Evolutionary conservation across 352 stramenopile species (phyloP), one percentile per base, ranked within the genome.

Genomic region (Pythium angustatum): DNA sequence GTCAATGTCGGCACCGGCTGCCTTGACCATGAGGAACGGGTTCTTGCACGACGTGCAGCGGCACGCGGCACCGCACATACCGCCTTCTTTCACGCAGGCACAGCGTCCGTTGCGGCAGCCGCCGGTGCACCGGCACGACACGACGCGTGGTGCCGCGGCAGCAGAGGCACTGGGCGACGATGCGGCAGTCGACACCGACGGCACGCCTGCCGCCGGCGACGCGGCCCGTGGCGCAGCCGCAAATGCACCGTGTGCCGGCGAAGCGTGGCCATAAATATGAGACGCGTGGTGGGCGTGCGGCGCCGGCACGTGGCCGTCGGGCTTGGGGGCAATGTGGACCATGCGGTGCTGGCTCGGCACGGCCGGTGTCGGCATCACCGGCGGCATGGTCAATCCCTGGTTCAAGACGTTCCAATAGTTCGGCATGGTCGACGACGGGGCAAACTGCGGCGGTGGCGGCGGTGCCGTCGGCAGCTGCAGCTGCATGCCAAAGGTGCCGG

Each of bases 351-450:
- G 80, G 65, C 36, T 74, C 61, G 22, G n/a, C 17, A 48, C 8
- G 47, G 48, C 50, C 3, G 57, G 47, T 33, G 57, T 44, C 7
- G 56, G 64, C 64, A 62, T 62, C 11, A 71, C 58, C 3, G 62
- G 41, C 6, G 62, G 62, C 54, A 69, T 45, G 3, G 47, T 21
- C 19, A 88, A 70, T 0, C 76, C 81, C 48, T 94, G 79, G 64
- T 91, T 91, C 56, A 94, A 53, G 40, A 94, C 83, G 68, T 93
- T 91, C 85, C 85, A 94, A 61, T 94, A 94, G 70, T 93, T 90
- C 5, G 85, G 85, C 72, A 91, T 81, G 9, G 85, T 84, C 22
- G 85, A 91, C 33, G 82, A 75, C 21, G 85, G 75, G 2, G 78
- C 75, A 60, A 87, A 93, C 63, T 88, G 80, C 69, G 70, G 73